Evolutionary conservation across 768 basidiomycete species (phyloP).

Genomic region (Crucibulum laeve): DNA sequence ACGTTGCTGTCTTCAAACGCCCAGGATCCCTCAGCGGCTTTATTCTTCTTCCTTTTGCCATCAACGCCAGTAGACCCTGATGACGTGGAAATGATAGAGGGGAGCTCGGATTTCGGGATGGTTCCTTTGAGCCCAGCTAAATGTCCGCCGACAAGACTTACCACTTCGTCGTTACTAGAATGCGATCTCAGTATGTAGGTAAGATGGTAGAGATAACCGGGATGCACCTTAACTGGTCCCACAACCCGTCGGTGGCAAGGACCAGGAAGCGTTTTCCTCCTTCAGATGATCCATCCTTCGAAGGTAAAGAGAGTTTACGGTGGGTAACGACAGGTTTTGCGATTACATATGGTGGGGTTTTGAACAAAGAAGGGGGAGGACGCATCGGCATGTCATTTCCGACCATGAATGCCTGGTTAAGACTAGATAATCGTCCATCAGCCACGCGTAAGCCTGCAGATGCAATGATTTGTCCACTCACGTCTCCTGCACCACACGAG

Average conservation of each 20-base stretch:
- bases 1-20: conserved; percentile 77
- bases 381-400: conserved; percentile 60
- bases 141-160: conserved; percentile 81
- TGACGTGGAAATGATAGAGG: conserved; percentile 49
- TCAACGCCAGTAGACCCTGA: conserved; percentile 54
- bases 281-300: conserved; percentile 20
- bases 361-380: conserved; percentile 55
- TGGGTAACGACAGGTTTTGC: conserved; percentile 81
- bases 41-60: conserved; percentile 50
- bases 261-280: conserved; percentile 70
- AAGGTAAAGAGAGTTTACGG: conserved; percentile 56
- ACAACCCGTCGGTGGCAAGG: conserved; percentile 84
- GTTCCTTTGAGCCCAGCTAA: conserved; percentile 66
- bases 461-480: no score
- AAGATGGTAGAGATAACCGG: not conserved
- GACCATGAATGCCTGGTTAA: conserved; percentile 64
- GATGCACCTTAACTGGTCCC: conserved; percentile 56
- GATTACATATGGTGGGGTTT: conserved; percentile 92
- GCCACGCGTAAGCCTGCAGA: no score
- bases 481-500: conserved; percentile 66
- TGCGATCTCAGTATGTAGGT: not conserved
- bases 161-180: conserved; percentile 76
- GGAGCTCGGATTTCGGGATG: conserved; percentile 55
- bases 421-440: no score
- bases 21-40: conserved; percentile 52